Evolutionary conservation across 225 moss, liverwort and hornwort genomes (phyloP), one percentile per base, ranked within the genome.

Genomic region (Physcomitrellopsis africana): DNA sequence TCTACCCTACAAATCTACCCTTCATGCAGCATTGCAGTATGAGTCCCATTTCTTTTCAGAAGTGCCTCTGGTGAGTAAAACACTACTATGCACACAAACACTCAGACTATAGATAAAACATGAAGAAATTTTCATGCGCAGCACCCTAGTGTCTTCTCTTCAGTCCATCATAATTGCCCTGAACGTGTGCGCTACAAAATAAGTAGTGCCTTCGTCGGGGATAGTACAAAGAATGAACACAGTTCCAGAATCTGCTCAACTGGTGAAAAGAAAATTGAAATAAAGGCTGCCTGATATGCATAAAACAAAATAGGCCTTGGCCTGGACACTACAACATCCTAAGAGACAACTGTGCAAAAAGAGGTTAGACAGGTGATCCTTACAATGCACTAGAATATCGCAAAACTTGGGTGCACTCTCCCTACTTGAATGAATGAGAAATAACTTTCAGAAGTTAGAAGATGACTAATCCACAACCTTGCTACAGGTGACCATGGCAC

Each of bases 161-260:
- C 20, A 69, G 56, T 14, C 56, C 19, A 51, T 15, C 63, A 67
- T 57, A 63, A 43, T 14, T 51, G 64, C 20, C 79, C 62, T 54
- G 20, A 59, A 59, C 64, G 23, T 15, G 72, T 52, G 65, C 18
- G 17, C 64, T 60, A 70, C 69, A 70, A 52, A 73, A 13, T 7
- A 68, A 65, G 70, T 53, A 65, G 64, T 37, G 63, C 68, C 55
- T 75, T 76, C 68, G 49, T 64, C 32, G 45, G 51, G 64, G 77
- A 37, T 57, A 61, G 62, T 49, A 75, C 44, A 19, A 20, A 72
- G 57, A 67, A 79, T 67, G 32, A 7, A 37, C 24, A 79, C 79
- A 72, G 69, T 66, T 74, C 75, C 76, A 72, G 72, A 68, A 72
- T 29, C 58, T 67, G 60, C 65, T 74, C 65, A 70, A 82, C 69